Percentiles rank a stretch among this genome's conserved stretches.
phyloP scores from a whole-genome alignment of 352 stramenopile species.

The Phytophthora pluvialis region DNA sequence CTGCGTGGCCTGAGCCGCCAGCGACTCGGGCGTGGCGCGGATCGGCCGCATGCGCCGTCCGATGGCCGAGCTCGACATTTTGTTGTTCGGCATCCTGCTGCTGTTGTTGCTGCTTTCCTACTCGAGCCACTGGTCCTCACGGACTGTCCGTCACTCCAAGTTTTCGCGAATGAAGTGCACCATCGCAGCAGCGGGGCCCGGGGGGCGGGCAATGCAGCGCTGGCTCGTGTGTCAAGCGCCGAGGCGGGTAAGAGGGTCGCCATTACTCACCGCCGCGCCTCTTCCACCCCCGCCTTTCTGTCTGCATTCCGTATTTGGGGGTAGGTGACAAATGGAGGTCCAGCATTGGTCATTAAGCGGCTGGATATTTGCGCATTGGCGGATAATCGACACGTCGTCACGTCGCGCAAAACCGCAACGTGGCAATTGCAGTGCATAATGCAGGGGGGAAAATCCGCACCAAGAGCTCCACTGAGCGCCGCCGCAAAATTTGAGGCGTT shows the following conservation, averaged over 20 bases:
- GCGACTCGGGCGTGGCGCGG: slow-evolving; percentile 23
- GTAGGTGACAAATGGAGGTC: not conserved
- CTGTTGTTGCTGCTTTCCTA: slow-evolving; percentile 11
- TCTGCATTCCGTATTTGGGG: slow-evolving; percentile 22
- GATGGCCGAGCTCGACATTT: slow-evolving; percentile 31
- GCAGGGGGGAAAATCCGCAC: slow-evolving; percentile 28
- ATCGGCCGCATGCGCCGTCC: slow-evolving; percentile 35
- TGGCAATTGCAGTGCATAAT: slow-evolving; percentile 23
- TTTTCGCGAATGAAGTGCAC: slow-evolving; percentile 39
- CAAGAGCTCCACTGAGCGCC: slow-evolving; percentile 21
- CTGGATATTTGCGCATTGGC: slow-evolving; percentile 11
- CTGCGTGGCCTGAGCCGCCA: slow-evolving; percentile 22
- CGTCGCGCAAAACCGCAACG: slow-evolving; percentile 24
- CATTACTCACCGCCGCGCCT: slow-evolving; percentile 30
- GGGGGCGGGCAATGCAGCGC: slow-evolving; percentile 11
- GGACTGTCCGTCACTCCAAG: slow-evolving; percentile 27
- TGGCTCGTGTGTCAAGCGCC: slow-evolving; percentile 30
- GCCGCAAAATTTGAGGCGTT: slow-evolving; percentile 26
- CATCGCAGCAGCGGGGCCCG: not conserved
- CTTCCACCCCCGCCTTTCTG: slow-evolving; percentile 30
- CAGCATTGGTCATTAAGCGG: slow-evolving; percentile 6
- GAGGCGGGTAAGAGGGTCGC: slow-evolving; percentile 15
- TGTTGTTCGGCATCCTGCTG: slow-evolving; percentile 45
- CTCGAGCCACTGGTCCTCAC: slow-evolving; percentile 14
- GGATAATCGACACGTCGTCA: not conserved